phyloP scores from a whole-genome alignment of 1,284 basidiomycete genomes.

The Leccinum pseudoinsigne region DNA sequence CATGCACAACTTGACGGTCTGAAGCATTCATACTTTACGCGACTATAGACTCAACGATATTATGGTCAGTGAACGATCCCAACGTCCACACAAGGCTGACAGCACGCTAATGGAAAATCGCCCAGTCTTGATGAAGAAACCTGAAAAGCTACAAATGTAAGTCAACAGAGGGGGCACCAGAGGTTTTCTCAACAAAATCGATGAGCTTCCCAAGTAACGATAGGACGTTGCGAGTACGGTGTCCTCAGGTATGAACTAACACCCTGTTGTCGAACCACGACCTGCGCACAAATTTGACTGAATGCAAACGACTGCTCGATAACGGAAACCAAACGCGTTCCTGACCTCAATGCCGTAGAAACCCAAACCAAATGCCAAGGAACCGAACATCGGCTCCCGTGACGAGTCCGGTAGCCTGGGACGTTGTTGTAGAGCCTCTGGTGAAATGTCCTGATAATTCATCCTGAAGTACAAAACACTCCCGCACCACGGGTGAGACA shows the following conservation, averaged over 20 bases:
- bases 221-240: no score
- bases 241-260: no score
- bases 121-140: constrained; percentile 58
- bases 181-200: no score
- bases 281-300: constrained; percentile 45
- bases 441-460: constrained; percentile 55
- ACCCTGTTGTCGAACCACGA: constrained; percentile 21
- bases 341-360: constrained; percentile 58
- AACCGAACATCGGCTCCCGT: constrained; percentile 36
- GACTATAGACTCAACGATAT: constrained; percentile 76
- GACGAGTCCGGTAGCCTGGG: constrained; percentile 44
- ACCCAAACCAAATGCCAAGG: constrained; percentile 53
- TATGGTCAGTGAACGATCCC: constrained; percentile 59
- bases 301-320: constrained; percentile 56
- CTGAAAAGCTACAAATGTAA: no score
- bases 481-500: constrained; percentile 39
- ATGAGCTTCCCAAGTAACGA: no score
- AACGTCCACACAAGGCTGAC: constrained; percentile 88
- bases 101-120: constrained; percentile 78
- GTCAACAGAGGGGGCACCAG: no score
- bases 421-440: constrained; percentile 48
- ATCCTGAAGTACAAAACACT: constrained; percentile 51
- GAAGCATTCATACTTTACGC: constrained; percentile 64
- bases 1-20: constrained; percentile 48
- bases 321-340: constrained; percentile 53